A percentile compares a stretch with the other conserved stretches of the same genome.
These are phyloP conservation scores for Rhododendron vialii DNA, from an alignment of 148 eudicot genomes.

Conservation along the genomic window DNA sequence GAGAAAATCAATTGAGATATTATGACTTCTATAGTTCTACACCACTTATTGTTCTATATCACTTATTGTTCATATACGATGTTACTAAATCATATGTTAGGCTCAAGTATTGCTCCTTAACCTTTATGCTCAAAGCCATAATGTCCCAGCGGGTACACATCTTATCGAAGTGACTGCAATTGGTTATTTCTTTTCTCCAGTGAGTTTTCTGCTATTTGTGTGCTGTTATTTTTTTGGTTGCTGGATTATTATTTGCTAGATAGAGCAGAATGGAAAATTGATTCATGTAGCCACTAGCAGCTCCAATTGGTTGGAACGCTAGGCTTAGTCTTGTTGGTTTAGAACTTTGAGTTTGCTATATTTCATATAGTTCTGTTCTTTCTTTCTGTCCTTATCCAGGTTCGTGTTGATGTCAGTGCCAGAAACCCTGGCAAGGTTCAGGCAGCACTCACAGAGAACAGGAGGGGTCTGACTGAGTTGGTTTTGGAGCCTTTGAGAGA, in stretches of 20 bases:
- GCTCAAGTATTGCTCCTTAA: conserved; percentile 38
- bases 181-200: conserved; percentile 94
- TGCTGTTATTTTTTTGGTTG: neutral
- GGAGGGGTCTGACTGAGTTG: conserved; percentile 79
- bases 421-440: conserved; percentile 98
- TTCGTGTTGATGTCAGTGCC: conserved; percentile 95
- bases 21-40: neutral
- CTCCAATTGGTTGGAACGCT: neutral
- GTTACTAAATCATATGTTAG: neutral
- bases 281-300: neutral
- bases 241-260: neutral
- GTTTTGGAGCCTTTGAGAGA: conserved; percentile 88
- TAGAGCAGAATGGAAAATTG: neutral
- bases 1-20: neutral
- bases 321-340: neutral
- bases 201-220: conserved; percentile 27
- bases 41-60: neutral
- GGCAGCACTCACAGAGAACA: conserved; percentile 91
- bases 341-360: neutral
- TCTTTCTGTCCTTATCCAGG: conserved; percentile 27
- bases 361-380: neutral
- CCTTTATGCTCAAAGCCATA: conserved; percentile 53
- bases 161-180: conserved; percentile 86
- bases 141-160: conserved; percentile 96
- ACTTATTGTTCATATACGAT: neutral